Evolutionary conservation across 768 basidiomycete genomes (phyloP).

Genomic region (Boletellus sp.): DNA sequence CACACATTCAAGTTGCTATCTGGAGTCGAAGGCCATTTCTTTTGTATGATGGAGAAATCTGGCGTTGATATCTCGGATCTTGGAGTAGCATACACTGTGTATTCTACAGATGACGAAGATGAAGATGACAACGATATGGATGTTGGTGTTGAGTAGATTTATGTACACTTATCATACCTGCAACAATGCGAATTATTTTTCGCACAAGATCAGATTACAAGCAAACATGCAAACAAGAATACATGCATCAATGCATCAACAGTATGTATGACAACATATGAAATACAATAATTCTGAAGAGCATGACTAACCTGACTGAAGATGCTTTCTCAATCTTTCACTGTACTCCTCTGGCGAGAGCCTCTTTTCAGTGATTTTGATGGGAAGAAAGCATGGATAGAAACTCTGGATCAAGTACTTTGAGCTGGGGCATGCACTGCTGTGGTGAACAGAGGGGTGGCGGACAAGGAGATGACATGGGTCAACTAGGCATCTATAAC

Average conservation of each 20-base stretch:
- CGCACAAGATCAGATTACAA: no score
- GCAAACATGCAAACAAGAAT: no score
- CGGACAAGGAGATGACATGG: background rate
- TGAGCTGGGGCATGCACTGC: background rate
- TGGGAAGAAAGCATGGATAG: background rate
- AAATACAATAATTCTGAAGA: no score
- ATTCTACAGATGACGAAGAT: background rate
- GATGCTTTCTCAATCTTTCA: background rate
- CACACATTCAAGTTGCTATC: background rate
- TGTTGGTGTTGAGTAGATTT: no score
- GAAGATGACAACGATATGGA: background rate
- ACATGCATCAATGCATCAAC: no score
- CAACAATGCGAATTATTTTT: no score
- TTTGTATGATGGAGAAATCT: slow-evolving; percentile 30
- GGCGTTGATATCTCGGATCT: slow-evolving; percentile 18
- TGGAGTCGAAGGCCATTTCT: slow-evolving; percentile 4
- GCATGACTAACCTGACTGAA: background rate
- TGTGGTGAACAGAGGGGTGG: no score
- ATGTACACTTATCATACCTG: no score
- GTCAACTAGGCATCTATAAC: background rate
- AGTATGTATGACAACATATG: no score
- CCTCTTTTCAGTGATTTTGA: background rate
- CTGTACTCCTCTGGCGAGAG: background rate
- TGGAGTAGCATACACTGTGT: slow-evolving; percentile 1
- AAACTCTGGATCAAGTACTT: background rate